Evolutionary conservation across 2,329 filamentous ascomycete genomes (phyloP), one percentile per base, ranked within the genome.

Genomic region (Apiospora phragmitis): DNA sequence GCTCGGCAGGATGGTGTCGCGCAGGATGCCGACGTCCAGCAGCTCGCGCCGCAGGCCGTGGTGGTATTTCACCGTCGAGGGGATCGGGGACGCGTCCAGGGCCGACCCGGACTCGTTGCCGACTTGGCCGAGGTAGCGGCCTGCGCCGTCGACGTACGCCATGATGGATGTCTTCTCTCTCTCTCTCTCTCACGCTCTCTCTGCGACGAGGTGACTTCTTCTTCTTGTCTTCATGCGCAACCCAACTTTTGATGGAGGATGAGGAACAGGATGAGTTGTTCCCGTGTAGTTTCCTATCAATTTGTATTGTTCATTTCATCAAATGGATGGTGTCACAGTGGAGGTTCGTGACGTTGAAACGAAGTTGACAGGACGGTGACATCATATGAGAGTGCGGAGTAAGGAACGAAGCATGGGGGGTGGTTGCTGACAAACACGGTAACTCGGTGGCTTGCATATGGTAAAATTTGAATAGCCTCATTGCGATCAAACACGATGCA

Each of bases 1-100:
- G 35, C 69, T 70, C 45, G 71, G 71, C n/a, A 72, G 65, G 65
- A 72, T 68, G n/a, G 71, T 72, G 42, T 72, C 71, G 8, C 68
- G 68, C 59, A 72, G 66, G 65, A 72, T 72, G 9, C 71, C 71
- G 16, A 72, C 69, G 24, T 72, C 71, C 26, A 72, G 65, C 6
- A 72, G 69, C 65, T 72, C 71, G 1, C 71, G 69, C 16, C 68
- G 51, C 8, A 69, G 51, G 9, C 42, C 16, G 9, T 32, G 35
- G 49, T 62, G 68, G 38, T 69, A 65, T 11, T 35, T 59, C 8
- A 69, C 55, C 8, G 12, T 29, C 16, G 68, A 69, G 7, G 68
- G 68, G 51, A 69, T 47, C 11, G 68, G 68, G 26, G 68, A 65
- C 41, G 68, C n/a, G 12, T 69, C 51, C 3, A 67, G 26, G 2